Conservation (phyloP, 1,284 basidiomycete genomes). For the Trichosporon inkin region DNA sequence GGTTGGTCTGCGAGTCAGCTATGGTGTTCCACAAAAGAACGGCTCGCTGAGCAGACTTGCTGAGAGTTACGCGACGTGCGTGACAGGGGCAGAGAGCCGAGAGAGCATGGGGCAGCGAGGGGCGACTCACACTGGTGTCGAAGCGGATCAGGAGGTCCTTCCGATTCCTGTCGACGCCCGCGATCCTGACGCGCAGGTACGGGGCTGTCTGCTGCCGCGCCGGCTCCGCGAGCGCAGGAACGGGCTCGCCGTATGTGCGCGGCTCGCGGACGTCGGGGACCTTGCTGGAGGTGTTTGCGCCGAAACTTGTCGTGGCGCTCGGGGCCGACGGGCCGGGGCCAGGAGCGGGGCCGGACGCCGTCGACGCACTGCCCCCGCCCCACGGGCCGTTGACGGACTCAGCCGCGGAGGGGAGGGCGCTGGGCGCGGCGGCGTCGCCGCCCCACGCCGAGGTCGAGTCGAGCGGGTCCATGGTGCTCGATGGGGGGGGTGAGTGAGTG, state of each 20-base stretch:
- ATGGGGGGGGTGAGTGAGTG: background rate
- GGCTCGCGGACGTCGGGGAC: conserved; percentile 32
- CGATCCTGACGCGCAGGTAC: conserved; percentile 79
- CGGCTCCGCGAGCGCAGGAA: conserved; percentile 25
- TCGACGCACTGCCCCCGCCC: background rate
- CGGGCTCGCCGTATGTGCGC: conserved; percentile 44
- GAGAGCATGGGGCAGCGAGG: no score
- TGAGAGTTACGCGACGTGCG: no score
- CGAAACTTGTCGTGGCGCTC: background rate
- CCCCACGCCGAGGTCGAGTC: conserved; percentile 3
- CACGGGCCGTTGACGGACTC: background rate
- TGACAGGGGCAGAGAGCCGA: no score
- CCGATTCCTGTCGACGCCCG: conserved; percentile 83
- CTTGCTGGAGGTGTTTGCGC: conserved; percentile 10
- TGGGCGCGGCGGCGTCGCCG: background rate
- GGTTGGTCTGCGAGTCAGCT: conserved; percentile 65
- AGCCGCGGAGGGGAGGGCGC: background rate
- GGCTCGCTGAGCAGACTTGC: no score
- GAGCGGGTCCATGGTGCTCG: background rate
- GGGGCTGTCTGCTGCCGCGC: conserved; percentile 48
- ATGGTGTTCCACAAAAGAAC: background rate
- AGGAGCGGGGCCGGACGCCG: background rate
- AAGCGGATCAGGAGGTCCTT: conserved; percentile 85
- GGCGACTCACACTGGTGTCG: conserved; percentile 72
- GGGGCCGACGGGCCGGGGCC: no score